Base-by-base conservation (phyloP, 331 rosid genomes). In the Phaseolus coccineus region DNA sequence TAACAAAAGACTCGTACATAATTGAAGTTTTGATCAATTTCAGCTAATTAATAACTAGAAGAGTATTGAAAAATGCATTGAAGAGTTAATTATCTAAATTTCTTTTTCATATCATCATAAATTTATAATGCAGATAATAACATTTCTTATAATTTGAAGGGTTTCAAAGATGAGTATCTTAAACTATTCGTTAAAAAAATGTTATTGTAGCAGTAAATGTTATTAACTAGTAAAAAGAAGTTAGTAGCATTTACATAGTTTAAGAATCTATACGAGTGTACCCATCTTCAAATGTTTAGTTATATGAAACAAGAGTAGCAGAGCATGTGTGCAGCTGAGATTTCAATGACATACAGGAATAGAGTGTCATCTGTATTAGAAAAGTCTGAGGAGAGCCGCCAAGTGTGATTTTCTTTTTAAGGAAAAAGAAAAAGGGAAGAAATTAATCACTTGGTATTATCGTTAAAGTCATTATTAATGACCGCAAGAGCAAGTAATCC, bases 301-400 rank as follows among this genome's bases (percentile, higher is more conserved):
- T 58, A 58, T 58, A 65, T 33, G n/a, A 33, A 50, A 9, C 6
- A 5, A 65, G 19, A 50, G 55, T 8, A 64, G 57, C 46, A 16
- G 56, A 55, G 57, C 65, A 57, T 37, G 51, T 63, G 75, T 53
- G 30, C 24, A 14, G 22, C 13, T 69, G 40, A 80, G 73, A 63
- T 30, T 52, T 28, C 24, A 72, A 39, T 25, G 4, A 7, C 40
- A 11, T 48, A 24, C 63, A 72, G 24, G 30, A 68, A 27, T 16
- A 37, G 13, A 80, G 58, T 16, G 37, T 72, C 58, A 73, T 79
- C 83, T 57, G 70, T 16, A 37, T 37, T 13, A 44, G 62, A 53
- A 2, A 73, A 65, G 40, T 53, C 31, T 65, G 3, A 44, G 37
- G 65, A 48, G 55, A 71, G 64, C 42, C 78, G 47, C 69, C 46